Evolutionary conservation across 1,284 basidiomycete species (phyloP), one percentile per base, ranked within the genome.

Genomic region (Meira nashicola): DNA sequence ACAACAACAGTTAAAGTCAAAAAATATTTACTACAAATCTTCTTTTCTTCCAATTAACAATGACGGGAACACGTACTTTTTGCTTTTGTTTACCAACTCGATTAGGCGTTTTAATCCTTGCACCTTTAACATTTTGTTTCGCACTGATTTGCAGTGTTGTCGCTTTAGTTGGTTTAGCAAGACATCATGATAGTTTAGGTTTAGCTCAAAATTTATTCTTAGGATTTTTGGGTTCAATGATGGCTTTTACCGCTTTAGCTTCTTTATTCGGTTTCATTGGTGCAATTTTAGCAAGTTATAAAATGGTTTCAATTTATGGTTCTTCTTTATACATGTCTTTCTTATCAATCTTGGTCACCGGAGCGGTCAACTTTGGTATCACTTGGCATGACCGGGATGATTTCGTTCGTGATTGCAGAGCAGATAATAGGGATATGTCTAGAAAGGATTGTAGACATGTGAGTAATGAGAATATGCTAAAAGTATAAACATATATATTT

Each of bases 181-280:
- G 21, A 12, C 23, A 48, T 23, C 12, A 17, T 25, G 46, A 14
- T 5, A 23, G 25, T 21, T 12, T 48, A 14, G 46, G 17, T 2
- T 23, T 48, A 5, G 14, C 17, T 9, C 7, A 17, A 25, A 14
- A 5, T 4, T 21, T 48, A n/a, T 48, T 48, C 46, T 15, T 48
- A 23, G 21, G 46, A 14, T n/a, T 23, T 48, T 23, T 48, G 17
- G 14, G 46, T 21, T 14, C 21, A 14, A 2, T 25, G 17, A 48
- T 48, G 21, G 46, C 14, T 5, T 14, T 23, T 5, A 23, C 25
- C 12, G 3, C 46, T 23, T 12, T 15, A n/a, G 6, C 46, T 21
- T 48, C 46, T 4, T 6, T 48, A 2, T 48, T 48, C 25, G 46
- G 46, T 25, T 48, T 48, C 12, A 12, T 48, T 48, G 46, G 46